phyloP scores from a whole-genome alignment of 148 eudicot species.

The Cornus controversa region DNA sequence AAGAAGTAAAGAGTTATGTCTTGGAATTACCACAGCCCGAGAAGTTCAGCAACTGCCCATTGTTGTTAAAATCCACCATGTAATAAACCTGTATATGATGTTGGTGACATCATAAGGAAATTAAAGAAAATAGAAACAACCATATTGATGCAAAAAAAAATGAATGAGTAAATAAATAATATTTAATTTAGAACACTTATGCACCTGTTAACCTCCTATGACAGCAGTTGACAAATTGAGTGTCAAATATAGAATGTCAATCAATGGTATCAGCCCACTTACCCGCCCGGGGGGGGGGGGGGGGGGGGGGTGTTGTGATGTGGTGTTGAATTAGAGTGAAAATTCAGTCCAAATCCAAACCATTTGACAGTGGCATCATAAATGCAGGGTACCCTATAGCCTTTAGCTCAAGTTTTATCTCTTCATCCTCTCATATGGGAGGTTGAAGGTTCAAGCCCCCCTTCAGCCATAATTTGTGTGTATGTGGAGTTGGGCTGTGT shows the following conservation, averaged over 20 bases:
- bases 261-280: background rate
- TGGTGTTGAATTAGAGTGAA: too few relatives aligned
- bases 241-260: background rate
- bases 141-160: background rate
- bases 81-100: constrained; percentile 91
- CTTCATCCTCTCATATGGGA: too few relatives aligned
- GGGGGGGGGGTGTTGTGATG: too few relatives aligned
- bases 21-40: constrained; percentile 83
- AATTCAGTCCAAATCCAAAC: too few relatives aligned
- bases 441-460: too few relatives aligned
- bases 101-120: background rate
- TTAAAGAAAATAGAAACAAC: background rate
- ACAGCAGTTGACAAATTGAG: background rate
- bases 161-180: too few relatives aligned
- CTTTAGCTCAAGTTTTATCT: too few relatives aligned
- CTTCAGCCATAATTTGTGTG: too few relatives aligned
- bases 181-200: background rate
- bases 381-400: too few relatives aligned
- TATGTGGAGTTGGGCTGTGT: too few relatives aligned
- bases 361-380: too few relatives aligned
- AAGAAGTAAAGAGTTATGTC: constrained; percentile 6
- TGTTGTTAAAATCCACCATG: constrained; percentile 67
- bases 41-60: constrained; percentile 70
- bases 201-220: background rate
- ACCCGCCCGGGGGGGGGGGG: too few relatives aligned